A percentile compares a stretch with the other conserved stretches of the same genome.
Conservation (phyloP, 2,329 filamentous ascomycete species). For the Fusarium keratoplasticum region DNA sequence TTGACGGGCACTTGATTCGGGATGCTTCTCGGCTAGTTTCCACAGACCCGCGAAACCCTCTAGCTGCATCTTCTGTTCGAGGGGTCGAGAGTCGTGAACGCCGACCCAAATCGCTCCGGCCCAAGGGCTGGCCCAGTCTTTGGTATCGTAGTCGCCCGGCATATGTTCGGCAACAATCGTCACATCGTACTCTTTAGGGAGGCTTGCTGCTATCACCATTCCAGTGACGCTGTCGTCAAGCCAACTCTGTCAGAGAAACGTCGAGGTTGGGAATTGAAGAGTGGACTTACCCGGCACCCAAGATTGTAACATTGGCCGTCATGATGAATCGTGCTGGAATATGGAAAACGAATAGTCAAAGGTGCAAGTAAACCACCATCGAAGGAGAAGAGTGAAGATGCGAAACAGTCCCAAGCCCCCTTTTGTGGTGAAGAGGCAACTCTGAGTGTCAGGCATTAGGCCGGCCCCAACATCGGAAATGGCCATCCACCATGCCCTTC, state of each 20-base stretch:
- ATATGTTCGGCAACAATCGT: conserved; percentile 50
- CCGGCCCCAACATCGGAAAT: neutral
- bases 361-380: neutral
- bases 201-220: conserved; percentile 44
- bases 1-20: conserved; percentile 22
- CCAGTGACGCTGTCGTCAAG: conserved; percentile 28
- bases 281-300: neutral
- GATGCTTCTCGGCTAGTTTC: conserved; percentile 17
- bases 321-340: neutral
- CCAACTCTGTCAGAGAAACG: neutral
- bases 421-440: neutral
- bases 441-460: neutral
- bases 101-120: conserved; percentile 40
- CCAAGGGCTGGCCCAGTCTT: conserved; percentile 49
- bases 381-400: neutral
- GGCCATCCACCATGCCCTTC: no score
- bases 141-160: conserved; percentile 41
- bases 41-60: conserved; percentile 26
- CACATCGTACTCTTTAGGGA: conserved; percentile 43
- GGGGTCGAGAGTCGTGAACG: conserved; percentile 24
- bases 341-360: neutral
- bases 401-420: neutral
- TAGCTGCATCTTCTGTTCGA: conserved; percentile 46
- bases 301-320: neutral
- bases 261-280: neutral